Conservation (phyloP, 371 early-diverging fungal genomes). For the Spiromyces aspiralis region DNA sequence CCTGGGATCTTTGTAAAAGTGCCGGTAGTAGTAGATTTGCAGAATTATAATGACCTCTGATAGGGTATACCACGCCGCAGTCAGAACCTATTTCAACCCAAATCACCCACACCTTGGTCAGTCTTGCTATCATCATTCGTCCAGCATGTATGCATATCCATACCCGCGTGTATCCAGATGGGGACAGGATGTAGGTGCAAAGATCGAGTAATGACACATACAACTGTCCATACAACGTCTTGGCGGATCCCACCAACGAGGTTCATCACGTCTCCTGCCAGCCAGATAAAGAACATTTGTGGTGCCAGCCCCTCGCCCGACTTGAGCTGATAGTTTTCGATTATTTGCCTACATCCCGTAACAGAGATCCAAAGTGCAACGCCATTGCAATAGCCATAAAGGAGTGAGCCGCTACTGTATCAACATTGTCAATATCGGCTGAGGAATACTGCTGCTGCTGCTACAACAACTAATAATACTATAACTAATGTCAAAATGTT, state of each 20-base stretch:
- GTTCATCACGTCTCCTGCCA: conserved; percentile 23
- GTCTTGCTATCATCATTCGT: too few species aligned
- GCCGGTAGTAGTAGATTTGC: not conserved
- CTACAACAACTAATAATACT: not conserved
- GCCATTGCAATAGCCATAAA: not conserved
- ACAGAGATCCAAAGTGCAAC: not conserved
- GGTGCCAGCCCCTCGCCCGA: conserved; percentile 25
- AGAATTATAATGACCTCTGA: not conserved
- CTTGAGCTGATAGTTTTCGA: conserved; percentile 19
- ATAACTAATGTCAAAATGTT: too few species aligned
- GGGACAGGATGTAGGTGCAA: too few species aligned
- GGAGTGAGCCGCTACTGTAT: not conserved
- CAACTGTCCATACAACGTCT: conserved; percentile 3
- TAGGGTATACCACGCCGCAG: not conserved
- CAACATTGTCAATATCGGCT: not conserved
- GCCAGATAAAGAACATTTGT: conserved; percentile 19
- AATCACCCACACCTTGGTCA: too few species aligned
- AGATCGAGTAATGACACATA: too few species aligned
- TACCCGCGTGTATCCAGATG: too few species aligned
- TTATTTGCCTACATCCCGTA: not conserved
- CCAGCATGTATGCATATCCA: too few species aligned
- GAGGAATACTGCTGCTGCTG: not conserved
- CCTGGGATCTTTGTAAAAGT: too few species aligned
- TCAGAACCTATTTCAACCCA: not conserved
- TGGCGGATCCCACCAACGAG: conserved; percentile 19